Evolutionary conservation across 805 yeast genomes (phyloP).

Genomic region (Suhomyces faveliae): DNA sequence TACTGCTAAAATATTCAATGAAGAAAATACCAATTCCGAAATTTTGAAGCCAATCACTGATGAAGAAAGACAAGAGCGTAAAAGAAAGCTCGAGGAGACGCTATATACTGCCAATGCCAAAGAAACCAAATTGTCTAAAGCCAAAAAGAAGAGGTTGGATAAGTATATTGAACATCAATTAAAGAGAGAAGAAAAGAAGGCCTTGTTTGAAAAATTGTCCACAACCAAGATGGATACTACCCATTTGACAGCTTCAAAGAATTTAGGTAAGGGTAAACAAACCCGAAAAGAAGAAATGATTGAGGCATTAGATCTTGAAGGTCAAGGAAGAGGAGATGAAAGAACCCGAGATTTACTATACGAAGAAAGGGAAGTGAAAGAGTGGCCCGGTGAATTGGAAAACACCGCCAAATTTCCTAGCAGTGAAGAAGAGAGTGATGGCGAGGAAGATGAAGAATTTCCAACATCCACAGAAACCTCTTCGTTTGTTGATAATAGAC

Average conservation of each 20-base stretch:
- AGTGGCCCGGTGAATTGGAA: conserved; percentile 45
- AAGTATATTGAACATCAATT: conserved; percentile 90
- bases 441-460: conserved; percentile 16
- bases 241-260: conserved; percentile 67
- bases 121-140: conserved; percentile 66
- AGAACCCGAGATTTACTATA: conserved; percentile 60
- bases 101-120: conserved; percentile 52
- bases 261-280: conserved; percentile 69
- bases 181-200: conserved; percentile 83
- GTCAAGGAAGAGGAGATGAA: conserved; percentile 68
- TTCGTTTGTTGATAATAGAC: conserved; percentile 69
- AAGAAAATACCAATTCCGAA: conserved; percentile 57
- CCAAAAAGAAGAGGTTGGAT: conserved; percentile 77
- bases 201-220: conserved; percentile 68
- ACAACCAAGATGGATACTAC: conserved; percentile 70
- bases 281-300: conserved; percentile 67
- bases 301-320: conserved; percentile 74
- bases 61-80: conserved; percentile 62
- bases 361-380: conserved; percentile 63
- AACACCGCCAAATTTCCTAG: conserved; percentile 5
- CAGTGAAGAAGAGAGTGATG: conserved; percentile 11
- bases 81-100: conserved; percentile 60
- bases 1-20: conserved; percentile 9
- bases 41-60: conserved; percentile 60
- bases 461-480: conserved; percentile 25